Percentiles rank a stretch among this genome's conserved stretches.
These are phyloP conservation scores for Albifimbria verrucaria DNA, from an alignment of 2,329 filamentous ascomycete genomes.

Conservation along the genomic window DNA sequence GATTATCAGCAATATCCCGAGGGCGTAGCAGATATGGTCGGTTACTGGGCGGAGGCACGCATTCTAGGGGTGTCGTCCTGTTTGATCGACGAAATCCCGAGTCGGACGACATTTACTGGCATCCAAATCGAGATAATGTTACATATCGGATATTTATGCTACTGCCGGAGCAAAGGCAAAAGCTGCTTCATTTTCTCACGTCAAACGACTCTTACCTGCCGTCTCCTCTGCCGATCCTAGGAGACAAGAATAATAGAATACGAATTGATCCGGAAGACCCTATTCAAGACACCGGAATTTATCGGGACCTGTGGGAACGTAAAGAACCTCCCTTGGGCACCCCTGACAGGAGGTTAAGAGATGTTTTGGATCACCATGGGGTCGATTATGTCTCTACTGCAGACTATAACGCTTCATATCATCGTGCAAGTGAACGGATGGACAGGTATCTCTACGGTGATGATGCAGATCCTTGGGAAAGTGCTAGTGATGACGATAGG, in stretches of 20 bases:
- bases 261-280: slow-evolving; percentile 5
- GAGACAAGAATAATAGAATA: slow-evolving; percentile 6
- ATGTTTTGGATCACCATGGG: too few relatives aligned
- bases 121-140: slow-evolving; percentile 4
- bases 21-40: slow-evolving; percentile 7
- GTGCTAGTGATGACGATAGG: too few relatives aligned
- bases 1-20: slow-evolving; percentile 4
- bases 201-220: slow-evolving; percentile 4
- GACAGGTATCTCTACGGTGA: too few relatives aligned
- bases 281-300: slow-evolving; percentile 4
- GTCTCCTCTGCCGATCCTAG: slow-evolving; percentile 6
- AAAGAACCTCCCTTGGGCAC: too few relatives aligned
- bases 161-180: slow-evolving; percentile 4
- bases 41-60: slow-evolving; percentile 9
- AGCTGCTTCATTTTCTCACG: slow-evolving; percentile 4
- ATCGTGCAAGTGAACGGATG: too few relatives aligned
- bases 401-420: too few relatives aligned
- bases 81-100: slow-evolving; percentile 7
- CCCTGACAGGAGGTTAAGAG: too few relatives aligned
- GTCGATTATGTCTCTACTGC: too few relatives aligned
- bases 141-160: slow-evolving; percentile 8
- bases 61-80: slow-evolving; percentile 9
- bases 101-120: slow-evolving; percentile 8
- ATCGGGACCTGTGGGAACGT: slow-evolving; percentile 8
- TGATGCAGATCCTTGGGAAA: too few relatives aligned